Base-by-base conservation (phyloP, 192 early-diverging fungal genomes). In the Glomus cerebriforme region DNA sequence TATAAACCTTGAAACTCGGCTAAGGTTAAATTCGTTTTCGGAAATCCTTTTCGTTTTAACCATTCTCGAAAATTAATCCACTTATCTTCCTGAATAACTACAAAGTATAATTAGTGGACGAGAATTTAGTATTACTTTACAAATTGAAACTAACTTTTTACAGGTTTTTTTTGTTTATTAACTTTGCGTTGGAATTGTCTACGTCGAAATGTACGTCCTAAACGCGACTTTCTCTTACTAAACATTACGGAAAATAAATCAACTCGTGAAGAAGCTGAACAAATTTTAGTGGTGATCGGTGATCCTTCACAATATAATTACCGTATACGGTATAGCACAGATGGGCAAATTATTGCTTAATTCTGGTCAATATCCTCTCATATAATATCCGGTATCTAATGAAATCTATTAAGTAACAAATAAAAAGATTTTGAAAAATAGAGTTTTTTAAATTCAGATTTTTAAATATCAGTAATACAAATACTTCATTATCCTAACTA, bases 1-100 rank as follows among this genome's bases (percentile, higher is more conserved):
- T 37, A 13, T 73, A 78, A 81, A 86, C 89, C 83, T 78, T 82
- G 62, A 27, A 90, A 90, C 37, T 87, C 79, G 45, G 87, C 89
- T 27, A 90, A 43, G 22, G 85, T 86, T n/a, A 90, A 80, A 49
- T 88, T 88, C 26, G 86, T 85, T 64, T 81, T 83, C 34, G 87
- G 89, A 63, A 85, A 88, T 0, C 85, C 82, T 63, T 80, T 76
- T 22, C 80, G 47, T 24, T 84, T 80, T 26, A 87, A 82, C 89
- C 89, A 90, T n/a, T 74, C 58, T 27, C 82, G 75, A 75, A 90
- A 90, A 19, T 81, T 73, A 49, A 83, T 54, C 76, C 86, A 87
- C 34, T 85, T 85, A 24, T 81, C 47, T 31, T 90, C 87, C 64
- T 82, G 79, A 76, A 90, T 80, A 32, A 85, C 86, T 81, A 74